Percentiles rank a stretch among this genome's conserved stretches.
These are phyloP conservation scores for Acanthamoeba healyi DNA, from an alignment of 208 protist genomes.

Conservation along the genomic window DNA sequence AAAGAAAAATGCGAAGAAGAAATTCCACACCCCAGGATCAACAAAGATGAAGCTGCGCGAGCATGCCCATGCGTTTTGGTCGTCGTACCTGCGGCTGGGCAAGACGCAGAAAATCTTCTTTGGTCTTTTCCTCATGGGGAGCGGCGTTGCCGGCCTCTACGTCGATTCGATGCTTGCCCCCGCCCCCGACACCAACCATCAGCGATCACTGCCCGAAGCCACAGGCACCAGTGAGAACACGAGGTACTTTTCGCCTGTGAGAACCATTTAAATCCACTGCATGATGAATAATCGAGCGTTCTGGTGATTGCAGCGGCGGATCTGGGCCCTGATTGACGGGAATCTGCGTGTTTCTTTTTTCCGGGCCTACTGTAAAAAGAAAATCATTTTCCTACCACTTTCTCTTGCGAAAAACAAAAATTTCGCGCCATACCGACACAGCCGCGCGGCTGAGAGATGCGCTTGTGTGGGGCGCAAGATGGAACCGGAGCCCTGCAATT, in stretches of 20 bases:
- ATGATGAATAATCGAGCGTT: no score
- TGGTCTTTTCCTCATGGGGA: conserved; percentile 40
- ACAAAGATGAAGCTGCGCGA: neutral
- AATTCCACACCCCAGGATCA: neutral
- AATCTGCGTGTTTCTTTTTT: no score
- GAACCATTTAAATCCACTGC: no score
- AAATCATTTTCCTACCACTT: no score
- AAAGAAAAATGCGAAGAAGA: neutral
- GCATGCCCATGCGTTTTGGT: conserved; percentile 24
- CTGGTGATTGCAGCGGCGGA: no score
- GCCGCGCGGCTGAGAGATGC: neutral
- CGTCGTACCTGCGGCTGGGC: conserved; percentile 14
- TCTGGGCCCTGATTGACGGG: no score
- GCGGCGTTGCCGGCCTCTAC: conserved; percentile 11
- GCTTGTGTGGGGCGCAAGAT: neutral
- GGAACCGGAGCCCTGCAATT: neutral
- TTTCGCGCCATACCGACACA: no score
- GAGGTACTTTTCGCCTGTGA: no score
- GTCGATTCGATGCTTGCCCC: neutral
- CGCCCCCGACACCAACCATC: neutral
- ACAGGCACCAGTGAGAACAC: no score
- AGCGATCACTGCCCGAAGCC: neutral
- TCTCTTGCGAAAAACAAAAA: no score
- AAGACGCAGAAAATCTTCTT: conserved; percentile 52
- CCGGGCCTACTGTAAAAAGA: no score